phyloP scores from a whole-genome alignment of 2,329 filamentous ascomycete genomes.

The Lasiodiplodia hormozganensis region DNA sequence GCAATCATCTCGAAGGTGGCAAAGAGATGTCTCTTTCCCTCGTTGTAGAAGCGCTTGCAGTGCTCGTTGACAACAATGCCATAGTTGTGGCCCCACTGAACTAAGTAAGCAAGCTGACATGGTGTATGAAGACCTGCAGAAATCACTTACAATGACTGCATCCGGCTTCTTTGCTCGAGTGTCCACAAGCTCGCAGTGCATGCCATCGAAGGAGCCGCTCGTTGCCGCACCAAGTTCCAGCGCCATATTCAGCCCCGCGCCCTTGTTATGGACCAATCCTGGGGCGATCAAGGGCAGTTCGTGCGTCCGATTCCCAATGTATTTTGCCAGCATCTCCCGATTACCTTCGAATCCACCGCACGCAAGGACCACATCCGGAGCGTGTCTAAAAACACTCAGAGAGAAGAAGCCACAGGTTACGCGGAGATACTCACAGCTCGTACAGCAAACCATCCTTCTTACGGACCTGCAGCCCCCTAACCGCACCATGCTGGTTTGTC shows the following conservation, averaged over 20 bases:
- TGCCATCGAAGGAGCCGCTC: slow-evolving; percentile 50
- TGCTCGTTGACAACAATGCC: slow-evolving; percentile 53
- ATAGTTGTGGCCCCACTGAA: slow-evolving; percentile 50
- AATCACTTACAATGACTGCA: slow-evolving; percentile 40
- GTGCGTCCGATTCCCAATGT: slow-evolving; percentile 48
- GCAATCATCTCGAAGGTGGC: slow-evolving; percentile 54
- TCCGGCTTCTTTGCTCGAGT: slow-evolving; percentile 51
- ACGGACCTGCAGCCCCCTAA: slow-evolving; percentile 48
- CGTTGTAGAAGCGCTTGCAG: slow-evolving; percentile 49
- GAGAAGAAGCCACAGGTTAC: background rate
- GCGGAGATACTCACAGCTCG: slow-evolving; percentile 33
- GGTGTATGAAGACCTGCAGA: background rate
- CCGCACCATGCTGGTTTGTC: slow-evolving; percentile 43
- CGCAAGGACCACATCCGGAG: slow-evolving; percentile 46
- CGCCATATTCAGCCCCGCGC: slow-evolving; percentile 50
- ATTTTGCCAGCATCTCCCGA: slow-evolving; percentile 50
- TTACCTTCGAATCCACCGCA: slow-evolving; percentile 52
- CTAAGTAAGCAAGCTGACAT: background rate
- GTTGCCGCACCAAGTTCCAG: slow-evolving; percentile 51
- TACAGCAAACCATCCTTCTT: slow-evolving; percentile 46
- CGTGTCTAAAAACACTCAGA: slow-evolving; percentile 19
- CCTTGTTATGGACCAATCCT: slow-evolving; percentile 50
- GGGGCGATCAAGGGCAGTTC: slow-evolving; percentile 51
- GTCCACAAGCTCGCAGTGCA: slow-evolving; percentile 53
- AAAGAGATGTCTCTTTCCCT: slow-evolving; percentile 50